phyloP scores from a whole-genome alignment of 2,329 filamentous ascomycete species.

The Talaromyces sp. region DNA sequence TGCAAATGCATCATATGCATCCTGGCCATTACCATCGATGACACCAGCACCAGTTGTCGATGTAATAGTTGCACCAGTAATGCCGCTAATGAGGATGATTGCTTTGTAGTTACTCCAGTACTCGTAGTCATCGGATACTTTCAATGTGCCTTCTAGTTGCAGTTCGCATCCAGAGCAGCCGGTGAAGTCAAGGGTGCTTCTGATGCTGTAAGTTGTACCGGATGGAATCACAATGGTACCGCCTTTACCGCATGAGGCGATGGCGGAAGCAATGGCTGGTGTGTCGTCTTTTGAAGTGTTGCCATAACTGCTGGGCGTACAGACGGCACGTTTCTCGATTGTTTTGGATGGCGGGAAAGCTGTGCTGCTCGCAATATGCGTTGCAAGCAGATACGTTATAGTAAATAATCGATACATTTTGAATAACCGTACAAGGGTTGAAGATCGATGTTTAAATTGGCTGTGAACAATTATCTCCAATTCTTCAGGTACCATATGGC shows the following conservation, averaged over 20 bases:
- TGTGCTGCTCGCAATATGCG: background rate
- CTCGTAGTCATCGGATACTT: conserved; percentile 39
- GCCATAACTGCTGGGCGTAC: conserved; percentile 34
- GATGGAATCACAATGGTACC: conserved; percentile 49
- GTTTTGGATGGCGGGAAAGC: background rate
- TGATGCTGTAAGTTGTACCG: conserved; percentile 44
- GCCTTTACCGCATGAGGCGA: conserved; percentile 43
- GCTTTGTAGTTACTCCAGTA: conserved; percentile 46
- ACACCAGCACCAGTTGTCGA: conserved; percentile 43
- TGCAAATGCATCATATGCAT: conserved; percentile 44
- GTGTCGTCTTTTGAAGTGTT: conserved; percentile 41
- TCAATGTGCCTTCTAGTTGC: conserved; percentile 48
- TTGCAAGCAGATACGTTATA: background rate
- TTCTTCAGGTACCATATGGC: background rate
- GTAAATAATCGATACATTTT: background rate
- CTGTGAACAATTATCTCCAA: background rate
- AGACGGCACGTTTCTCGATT: conserved; percentile 28
- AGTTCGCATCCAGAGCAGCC: conserved; percentile 48
- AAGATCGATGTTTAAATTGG: background rate
- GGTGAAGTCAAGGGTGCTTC: conserved; percentile 44
- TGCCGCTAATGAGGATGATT: conserved; percentile 42
- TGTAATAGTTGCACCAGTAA: conserved; percentile 42
- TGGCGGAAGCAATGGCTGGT: conserved; percentile 46
- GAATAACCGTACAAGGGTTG: background rate
- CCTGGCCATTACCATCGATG: conserved; percentile 51